Evolutionary conservation across 495 filamentous ascomycete species (phyloP), one percentile per base, ranked within the genome.

Genomic region (Penicillium roqueforti): DNA sequence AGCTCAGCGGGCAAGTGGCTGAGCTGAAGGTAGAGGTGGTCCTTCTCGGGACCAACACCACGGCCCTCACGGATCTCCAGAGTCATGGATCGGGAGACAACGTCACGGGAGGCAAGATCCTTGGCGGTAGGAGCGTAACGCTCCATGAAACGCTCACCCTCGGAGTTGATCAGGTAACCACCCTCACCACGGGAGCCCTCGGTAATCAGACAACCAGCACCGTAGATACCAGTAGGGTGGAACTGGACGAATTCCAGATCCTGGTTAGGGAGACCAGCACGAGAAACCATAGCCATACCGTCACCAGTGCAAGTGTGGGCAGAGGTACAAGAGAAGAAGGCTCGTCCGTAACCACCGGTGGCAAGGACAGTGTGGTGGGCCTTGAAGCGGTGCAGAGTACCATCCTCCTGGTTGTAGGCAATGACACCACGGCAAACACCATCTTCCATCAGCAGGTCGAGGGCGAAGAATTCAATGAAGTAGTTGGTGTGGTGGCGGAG

Each of bases 231-330:
- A 49, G 93, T 96, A 22, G 93, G 93, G 75, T 98, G 93, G 84
- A 98, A 98, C 78, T 98, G 93, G 59, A 98, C 93, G 76, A 98
- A 98, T 75, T 98, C 93, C 65, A 98, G 81, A 82, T 98, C 93
- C 78, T 98, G 93, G 80, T 96, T 95, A 50, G 93, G 93, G 31
- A 98, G 87, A 68, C 93, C 93, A 52, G 93, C 93, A 73, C 93
- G 90, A 59, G 93, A 87, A 68, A 96, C 93, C 93, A 97, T 96
- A 56, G 92, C 93, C 88, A 92, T 96, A 73, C 92, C 92, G 67
- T 97, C 92, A 81, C 92, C 92, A 55, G 92, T 97, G 75, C 92
- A 96, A 59, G 92, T 97, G 76, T 97, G 92, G 48, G 92, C 92
- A 43, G 91, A 96, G 28, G 92, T 97, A 74, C 92, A 97, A 69